A percentile compares a stretch with the other conserved stretches of the same genome.
Conservation (phyloP, 768 basidiomycete genomes). For the Agrocybe praecox region DNA sequence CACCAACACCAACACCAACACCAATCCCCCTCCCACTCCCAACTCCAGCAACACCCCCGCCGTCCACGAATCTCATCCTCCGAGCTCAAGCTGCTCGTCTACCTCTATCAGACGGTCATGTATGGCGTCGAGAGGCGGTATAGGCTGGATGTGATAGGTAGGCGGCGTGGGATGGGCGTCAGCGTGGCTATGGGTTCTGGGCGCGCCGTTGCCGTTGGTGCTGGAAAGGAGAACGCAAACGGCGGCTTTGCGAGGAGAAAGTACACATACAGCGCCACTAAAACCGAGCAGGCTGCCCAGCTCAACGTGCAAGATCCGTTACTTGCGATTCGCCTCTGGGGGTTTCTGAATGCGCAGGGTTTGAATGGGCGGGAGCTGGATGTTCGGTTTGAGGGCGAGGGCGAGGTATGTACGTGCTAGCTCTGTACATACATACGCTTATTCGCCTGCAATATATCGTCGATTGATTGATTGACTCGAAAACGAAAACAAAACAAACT, state of each 20-base stretch:
- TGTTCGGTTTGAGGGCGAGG: slow-evolving; percentile 8
- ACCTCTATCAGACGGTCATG: slow-evolving; percentile 23
- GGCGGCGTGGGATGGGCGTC: background rate
- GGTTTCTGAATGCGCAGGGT: slow-evolving; percentile 19
- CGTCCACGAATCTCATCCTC: slow-evolving; percentile 14
- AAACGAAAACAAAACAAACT: too few relatives aligned
- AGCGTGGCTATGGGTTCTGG: background rate
- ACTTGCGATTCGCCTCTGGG: slow-evolving; percentile 18
- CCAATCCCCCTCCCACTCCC: background rate
- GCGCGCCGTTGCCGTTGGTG: slow-evolving; percentile 15
- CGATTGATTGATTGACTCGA: too few relatives aligned
- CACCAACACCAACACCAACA: too few relatives aligned
- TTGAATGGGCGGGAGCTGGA: slow-evolving; percentile 17
- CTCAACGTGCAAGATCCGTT: slow-evolving; percentile 25
- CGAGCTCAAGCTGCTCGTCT: slow-evolving; percentile 20
- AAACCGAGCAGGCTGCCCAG: slow-evolving; percentile 6
- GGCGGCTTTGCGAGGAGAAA: background rate
- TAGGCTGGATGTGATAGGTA: background rate
- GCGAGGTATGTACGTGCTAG: too few relatives aligned
- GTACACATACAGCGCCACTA: background rate
- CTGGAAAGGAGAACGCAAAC: background rate
- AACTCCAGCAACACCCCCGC: background rate
- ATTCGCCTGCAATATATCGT: too few relatives aligned
- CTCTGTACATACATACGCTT: too few relatives aligned
- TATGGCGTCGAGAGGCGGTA: slow-evolving; percentile 21